Base-by-base conservation (phyloP, 192 early-diverging fungal species). In the Chytriomyces sp. region DNA sequence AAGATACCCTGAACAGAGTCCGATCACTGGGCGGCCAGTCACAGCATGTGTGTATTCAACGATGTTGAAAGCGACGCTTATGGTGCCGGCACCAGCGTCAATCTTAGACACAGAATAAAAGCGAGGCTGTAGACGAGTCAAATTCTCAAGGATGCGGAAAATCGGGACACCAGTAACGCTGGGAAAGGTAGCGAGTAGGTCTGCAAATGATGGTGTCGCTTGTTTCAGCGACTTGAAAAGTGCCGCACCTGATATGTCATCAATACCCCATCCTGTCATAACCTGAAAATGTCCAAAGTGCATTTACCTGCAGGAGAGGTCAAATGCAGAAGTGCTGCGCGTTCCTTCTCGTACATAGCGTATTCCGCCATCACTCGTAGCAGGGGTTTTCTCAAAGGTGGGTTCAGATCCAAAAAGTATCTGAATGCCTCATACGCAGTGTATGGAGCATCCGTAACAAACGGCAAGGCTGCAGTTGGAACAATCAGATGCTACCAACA, bases 1-100 rank as follows among this genome's bases (percentile, higher is more conserved):
- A 25, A 96, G 76, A 89, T 90, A 96, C 0, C 91, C 89, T 3
- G 92, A 92, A 77, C 92, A 93, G 0, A 96, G 57, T 85, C 70
- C 61, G 68, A 63, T 39, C 38, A 85, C 52, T 75, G 84, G 22
- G 60, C 79, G 37, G 81, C 81, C 44, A 76, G 75, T 76, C 37
- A 54, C 62, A 1, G 25, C 22, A 59, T 76, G 75, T 39, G 10
- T 41, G 41, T 77, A 81, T 52, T 91, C 82, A 2, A 94, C 88
- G 31, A 95, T 86, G 75, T 97, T 96, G 77, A 98, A 98, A 3
- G 92, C 94, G 77, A 96, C 88, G 17, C 85, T 81, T 59, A 92
- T 78, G 17, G 76, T 72, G 17, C 49, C 26, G 1, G 70, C 78
- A 1, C 74, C 63, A 36, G 84, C 80, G 39, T 78, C 75, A 55